These are phyloP conservation scores for Beauveria sp. DNA, from an alignment of 2,329 filamentous ascomycete genomes.

Conservation along the genomic window DNA sequence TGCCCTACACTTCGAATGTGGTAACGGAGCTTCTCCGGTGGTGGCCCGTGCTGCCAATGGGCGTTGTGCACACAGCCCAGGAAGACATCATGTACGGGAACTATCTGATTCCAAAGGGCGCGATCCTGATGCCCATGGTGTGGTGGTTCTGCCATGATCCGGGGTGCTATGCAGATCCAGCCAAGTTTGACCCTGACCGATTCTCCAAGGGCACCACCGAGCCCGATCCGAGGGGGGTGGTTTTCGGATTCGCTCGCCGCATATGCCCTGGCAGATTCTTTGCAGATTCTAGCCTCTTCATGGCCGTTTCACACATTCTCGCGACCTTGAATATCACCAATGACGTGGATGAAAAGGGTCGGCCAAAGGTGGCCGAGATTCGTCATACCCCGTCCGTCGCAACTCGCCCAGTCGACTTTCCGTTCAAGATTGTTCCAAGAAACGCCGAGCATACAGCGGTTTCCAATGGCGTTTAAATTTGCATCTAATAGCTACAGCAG, in stretches of 20 bases:
- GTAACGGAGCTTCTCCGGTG: constrained; percentile 26
- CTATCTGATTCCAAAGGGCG: constrained; percentile 21
- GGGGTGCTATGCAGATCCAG: constrained; percentile 48
- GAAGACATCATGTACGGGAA: constrained; percentile 20
- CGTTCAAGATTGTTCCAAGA: neutral
- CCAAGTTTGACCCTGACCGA: constrained; percentile 26
- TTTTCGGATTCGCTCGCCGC: constrained; percentile 30
- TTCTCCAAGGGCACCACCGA: constrained; percentile 22
- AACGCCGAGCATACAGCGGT: neutral
- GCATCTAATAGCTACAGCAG: too few species aligned
- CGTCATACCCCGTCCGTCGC: neutral
- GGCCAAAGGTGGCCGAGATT: neutral
- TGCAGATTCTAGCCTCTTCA: constrained; percentile 23
- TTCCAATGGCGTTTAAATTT: neutral
- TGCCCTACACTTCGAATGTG: constrained; percentile 23
- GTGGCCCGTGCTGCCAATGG: constrained; percentile 25
- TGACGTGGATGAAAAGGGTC: neutral
- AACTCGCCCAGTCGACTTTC: neutral
- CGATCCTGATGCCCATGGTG: constrained; percentile 18
- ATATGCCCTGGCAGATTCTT: constrained; percentile 27
- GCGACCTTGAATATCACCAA: constrained; percentile 30
- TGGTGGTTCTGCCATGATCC: constrained; percentile 53
- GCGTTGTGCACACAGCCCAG: constrained; percentile 30
- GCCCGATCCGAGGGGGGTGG: constrained; percentile 20
- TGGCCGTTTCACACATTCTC: constrained; percentile 33